Evolutionary conservation across 495 filamentous ascomycete species (phyloP), one percentile per base, ranked within the genome.

Genomic region (Penicillium salamii): DNA sequence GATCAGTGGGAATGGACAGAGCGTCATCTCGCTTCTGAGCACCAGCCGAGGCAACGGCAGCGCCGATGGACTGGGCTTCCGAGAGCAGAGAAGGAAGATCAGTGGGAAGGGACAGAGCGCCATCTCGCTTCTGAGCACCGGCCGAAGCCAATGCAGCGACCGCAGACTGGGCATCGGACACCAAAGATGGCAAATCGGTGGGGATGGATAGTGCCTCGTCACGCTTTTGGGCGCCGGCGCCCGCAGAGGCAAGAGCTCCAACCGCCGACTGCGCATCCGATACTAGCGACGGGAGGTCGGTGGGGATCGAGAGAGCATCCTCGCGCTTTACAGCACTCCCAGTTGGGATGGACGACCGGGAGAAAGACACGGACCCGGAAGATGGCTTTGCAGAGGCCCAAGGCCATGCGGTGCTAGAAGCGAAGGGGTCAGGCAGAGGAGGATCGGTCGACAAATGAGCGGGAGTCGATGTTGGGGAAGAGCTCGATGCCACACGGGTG

Each of bases 11-110:
- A 15, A 52, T 40, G 2, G 49, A 46, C n/a, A 42, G 17, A 23
- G 49, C 29, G 6, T 43, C 51, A 15, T n/a, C 44, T 6, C 56
- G 56, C 47, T 54, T 54, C 45, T 55, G 52, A 11, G 32, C 47
- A 13, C 41, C 41, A 6, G 37, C 36, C 3, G 56, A 59, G 1
- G 44, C 52, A 5, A 56, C 32, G 11, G 43, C 49, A 14, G 35
- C 44, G 5, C 29, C 48, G 21, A 41, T 34, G 3, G 53, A 43
- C 33, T 52, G 29, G 14, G 53, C 53, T 11, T 56, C 53, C 6
- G 53, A 49, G 5, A 46, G 18, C 8, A 56, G 24, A 11, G 53
- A 56, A 2, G 53, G 40, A 0, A 56, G 49, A 29, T 50, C 49
- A 14, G 49, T 59, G 14, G 57, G 57, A n/a, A 60, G 38, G 3